A percentile compares a stretch with the other conserved stretches of the same genome.
These are phyloP conservation scores for Candida gorgasii DNA, from an alignment of 805 yeast genomes.

Conservation along the genomic window DNA sequence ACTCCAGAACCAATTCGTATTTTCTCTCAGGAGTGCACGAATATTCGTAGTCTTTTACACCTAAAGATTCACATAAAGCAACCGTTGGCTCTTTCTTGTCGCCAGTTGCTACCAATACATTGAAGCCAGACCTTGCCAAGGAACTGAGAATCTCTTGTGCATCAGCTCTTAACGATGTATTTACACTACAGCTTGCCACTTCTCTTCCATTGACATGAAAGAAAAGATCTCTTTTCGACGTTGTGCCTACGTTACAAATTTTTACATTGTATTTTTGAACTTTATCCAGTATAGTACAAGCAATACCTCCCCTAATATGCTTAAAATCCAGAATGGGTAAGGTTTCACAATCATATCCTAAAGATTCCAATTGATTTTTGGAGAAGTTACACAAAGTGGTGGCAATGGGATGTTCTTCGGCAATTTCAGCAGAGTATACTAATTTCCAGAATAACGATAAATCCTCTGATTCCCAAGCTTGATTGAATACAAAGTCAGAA, in stretches of 20 bases:
- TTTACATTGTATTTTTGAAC: background rate
- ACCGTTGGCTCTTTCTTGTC: conserved; percentile 10
- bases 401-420: conserved; percentile 11
- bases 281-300: background rate
- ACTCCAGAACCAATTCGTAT: conserved; percentile 3
- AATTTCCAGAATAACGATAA: conserved; percentile 5
- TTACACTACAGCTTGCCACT: conserved; percentile 6
- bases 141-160: conserved; percentile 1
- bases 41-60: conserved; percentile 4
- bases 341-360: background rate
- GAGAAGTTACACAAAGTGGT: conserved; percentile 8
- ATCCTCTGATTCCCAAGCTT: background rate
- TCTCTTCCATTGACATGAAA: conserved; percentile 5
- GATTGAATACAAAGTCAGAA: conserved; percentile 4
- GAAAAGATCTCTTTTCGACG: conserved; percentile 5
- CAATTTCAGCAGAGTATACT: conserved; percentile 5
- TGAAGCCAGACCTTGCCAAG: conserved; percentile 2
- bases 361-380: background rate
- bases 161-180: conserved; percentile 3
- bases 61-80: conserved; percentile 6
- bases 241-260: conserved; percentile 2
- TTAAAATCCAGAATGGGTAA: conserved; percentile 1
- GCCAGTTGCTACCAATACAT: conserved; percentile 8
- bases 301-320: conserved; percentile 7
- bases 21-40: conserved; percentile 11